Conservation (phyloP, 192 early-diverging fungal genomes). For the Coemansia brasiliensis region DNA sequence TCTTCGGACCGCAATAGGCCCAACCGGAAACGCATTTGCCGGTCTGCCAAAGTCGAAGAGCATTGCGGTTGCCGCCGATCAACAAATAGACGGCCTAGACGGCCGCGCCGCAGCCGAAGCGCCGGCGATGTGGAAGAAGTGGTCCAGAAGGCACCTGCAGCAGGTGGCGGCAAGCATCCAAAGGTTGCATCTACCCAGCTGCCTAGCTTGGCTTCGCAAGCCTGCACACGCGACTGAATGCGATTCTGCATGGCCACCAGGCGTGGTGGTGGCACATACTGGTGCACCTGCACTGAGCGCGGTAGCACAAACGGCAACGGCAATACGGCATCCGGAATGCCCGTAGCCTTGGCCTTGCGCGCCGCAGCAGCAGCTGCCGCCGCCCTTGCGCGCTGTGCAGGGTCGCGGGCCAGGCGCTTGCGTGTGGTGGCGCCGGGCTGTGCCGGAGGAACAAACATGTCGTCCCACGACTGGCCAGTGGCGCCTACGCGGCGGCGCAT, state of each 20-base stretch:
- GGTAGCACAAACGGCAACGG: constrained; percentile 40
- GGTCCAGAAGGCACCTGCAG: constrained; percentile 26
- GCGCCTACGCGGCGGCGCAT: constrained; percentile 37
- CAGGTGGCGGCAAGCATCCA: background rate
- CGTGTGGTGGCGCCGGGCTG: constrained; percentile 27
- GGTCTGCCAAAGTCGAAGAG: background rate
- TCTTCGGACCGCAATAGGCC: constrained; percentile 38
- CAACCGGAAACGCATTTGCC: constrained; percentile 28
- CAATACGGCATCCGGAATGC: constrained; percentile 11
- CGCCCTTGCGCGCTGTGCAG: constrained; percentile 24
- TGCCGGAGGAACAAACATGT: constrained; percentile 45
- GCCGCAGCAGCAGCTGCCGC: constrained; percentile 9
- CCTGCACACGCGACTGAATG: constrained; percentile 11
- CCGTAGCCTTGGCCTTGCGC: constrained; percentile 1
- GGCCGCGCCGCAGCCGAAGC: constrained; percentile 41
- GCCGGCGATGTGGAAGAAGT: constrained; percentile 9
- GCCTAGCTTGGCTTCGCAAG: constrained; percentile 12
- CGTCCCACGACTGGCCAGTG: constrained; percentile 16
- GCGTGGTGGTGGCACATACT: constrained; percentile 25
- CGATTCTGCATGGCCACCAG: constrained; percentile 22
- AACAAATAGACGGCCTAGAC: constrained; percentile 34
- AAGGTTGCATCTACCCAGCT: constrained; percentile 46
- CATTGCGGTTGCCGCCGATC: constrained; percentile 33
- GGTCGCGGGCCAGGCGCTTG: constrained; percentile 26
- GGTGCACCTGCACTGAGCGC: constrained; percentile 32